Base-by-base conservation (phyloP, 148 eudicot genomes). In the Camellia granthamiana region DNA sequence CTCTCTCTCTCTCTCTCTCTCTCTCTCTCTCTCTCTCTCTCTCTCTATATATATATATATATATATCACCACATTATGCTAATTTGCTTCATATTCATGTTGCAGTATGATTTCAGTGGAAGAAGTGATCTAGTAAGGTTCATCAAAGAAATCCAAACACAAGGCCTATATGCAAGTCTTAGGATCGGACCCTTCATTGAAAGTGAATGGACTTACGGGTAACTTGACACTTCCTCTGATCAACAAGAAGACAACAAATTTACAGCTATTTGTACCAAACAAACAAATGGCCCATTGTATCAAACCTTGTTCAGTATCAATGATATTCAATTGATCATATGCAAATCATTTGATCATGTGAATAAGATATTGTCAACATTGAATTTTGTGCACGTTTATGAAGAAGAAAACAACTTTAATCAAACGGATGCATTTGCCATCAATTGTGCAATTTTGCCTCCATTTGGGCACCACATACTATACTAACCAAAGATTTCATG, bases 201-300 rank as follows among this genome's bases (percentile, higher is more conserved):
- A 79, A 77, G 79, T 15, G 97, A 92, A 83, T 90, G 97, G 97
- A 82, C 75, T 21, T 88, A 92, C 47, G 94, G 94, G 94, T 92
- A 89, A 81, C 12, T 58, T 52, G 23, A 41, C 11, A 11, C 3
- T 65, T 3, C 15, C 46, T n/a, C 7, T 2, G 7, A 7, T 58
- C 23, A 52, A 18, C 38, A 30, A 30, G 1, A 30, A 30, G 38
- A 30, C 38, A 30, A 1, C 38, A 30, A 30, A 30, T 30, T 30
- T 1, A 30, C 38, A 30, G 38, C 38, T 30, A 30, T 30, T 30
- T 30, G 38, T 30, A 30, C 38, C 38, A 30, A 30, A 30, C 38
- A 30, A 30, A 30, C 38, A 1, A 30, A 30, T 1, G 38, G 38
- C 1, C 38, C 38, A 30, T 30, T 30, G 38, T 30, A 30, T 30